A percentile compares a stretch with the other conserved stretches of the same genome.
Conservation (phyloP, 176 grass and related monocot species). For the Tillandsia leiboldiana region DNA sequence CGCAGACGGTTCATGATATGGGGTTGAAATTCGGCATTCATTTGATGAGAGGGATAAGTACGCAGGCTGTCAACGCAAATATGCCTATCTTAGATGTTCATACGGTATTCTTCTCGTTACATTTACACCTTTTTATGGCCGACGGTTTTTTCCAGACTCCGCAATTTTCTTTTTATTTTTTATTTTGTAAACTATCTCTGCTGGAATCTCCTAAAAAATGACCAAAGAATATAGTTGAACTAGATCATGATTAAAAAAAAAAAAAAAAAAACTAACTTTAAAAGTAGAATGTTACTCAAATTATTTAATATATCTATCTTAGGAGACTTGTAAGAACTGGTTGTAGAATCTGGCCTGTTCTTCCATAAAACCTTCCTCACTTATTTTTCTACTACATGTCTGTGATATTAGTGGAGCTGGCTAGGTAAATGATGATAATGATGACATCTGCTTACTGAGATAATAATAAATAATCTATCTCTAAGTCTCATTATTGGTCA, state of each 20-base stretch:
- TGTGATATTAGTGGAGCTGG: background rate
- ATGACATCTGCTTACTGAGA: no score
- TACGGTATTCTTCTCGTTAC: slow-evolving; percentile 40
- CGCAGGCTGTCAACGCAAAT: slow-evolving; percentile 41
- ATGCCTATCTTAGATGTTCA: slow-evolving; percentile 57
- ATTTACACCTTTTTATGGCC: background rate
- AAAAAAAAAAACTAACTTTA: no score
- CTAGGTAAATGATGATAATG: no score
- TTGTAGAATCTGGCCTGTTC: background rate
- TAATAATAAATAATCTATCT: no score
- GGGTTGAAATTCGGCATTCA: slow-evolving; percentile 91
- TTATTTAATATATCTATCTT: background rate
- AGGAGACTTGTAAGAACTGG: background rate
- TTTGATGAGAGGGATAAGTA: slow-evolving; percentile 89
- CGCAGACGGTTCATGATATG: slow-evolving; percentile 60
- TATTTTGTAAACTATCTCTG: background rate
- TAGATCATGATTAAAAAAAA: no score
- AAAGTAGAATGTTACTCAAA: no score
- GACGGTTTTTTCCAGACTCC: background rate
- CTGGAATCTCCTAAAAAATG: no score
- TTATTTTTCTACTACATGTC: background rate
- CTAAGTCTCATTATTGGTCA: no score
- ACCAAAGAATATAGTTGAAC: no score
- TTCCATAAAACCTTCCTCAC: background rate
- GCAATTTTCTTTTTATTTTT: background rate